Conservation (phyloP, 306 rosid species). For the Cucumis melo region DNA sequence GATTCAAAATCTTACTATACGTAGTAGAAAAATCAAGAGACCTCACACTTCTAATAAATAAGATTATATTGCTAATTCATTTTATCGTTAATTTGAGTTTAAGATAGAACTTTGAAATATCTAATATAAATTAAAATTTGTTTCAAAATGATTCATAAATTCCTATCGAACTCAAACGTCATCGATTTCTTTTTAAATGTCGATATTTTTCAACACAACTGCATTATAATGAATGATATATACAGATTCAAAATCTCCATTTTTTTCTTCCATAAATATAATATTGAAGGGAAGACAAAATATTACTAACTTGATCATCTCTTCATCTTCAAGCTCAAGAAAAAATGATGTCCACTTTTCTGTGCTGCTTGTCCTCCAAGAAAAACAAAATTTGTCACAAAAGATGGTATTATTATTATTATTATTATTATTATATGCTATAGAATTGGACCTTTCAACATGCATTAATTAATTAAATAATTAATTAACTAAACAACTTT, state of each 20-base stretch:
- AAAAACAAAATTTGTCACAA: background rate
- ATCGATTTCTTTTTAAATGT: too few relatives aligned
- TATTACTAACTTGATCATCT: background rate
- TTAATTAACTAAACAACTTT: background rate
- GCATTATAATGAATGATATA: background rate
- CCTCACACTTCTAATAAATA: too few relatives aligned
- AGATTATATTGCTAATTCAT: too few relatives aligned
- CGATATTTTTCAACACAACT: background rate
- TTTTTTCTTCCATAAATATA: background rate
- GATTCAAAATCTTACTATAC: too few relatives aligned
- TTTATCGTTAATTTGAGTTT: too few relatives aligned
- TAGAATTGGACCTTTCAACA: background rate
- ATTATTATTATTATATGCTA: background rate
- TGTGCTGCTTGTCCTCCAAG: background rate
- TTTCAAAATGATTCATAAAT: too few relatives aligned
- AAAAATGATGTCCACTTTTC: background rate
- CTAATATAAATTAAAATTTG: too few relatives aligned
- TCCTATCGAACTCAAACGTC: too few relatives aligned
- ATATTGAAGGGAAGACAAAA: background rate
- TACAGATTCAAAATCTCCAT: background rate
- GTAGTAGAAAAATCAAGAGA: too few relatives aligned
- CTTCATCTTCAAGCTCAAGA: constrained; percentile 2
- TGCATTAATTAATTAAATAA: background rate
- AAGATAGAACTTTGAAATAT: too few relatives aligned
- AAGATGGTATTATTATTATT: background rate